A percentile compares a stretch with the other conserved stretches of the same genome.
phyloP scores from a whole-genome alignment of 306 rosid genomes.

The Prunus mira region DNA sequence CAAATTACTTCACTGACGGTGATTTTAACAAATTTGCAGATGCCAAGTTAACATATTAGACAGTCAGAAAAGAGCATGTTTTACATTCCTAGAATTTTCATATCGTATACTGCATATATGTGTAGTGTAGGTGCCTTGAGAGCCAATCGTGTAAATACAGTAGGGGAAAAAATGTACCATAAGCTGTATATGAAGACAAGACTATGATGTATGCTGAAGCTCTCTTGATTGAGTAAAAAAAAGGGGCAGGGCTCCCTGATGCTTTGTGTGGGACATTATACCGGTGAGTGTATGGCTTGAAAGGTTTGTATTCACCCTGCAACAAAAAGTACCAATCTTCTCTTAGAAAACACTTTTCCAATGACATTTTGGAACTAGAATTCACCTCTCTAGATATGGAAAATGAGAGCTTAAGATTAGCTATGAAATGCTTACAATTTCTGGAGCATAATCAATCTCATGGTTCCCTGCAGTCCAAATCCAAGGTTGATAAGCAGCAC shows the following conservation, averaged over 20 bases:
- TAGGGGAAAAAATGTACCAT: conserved; percentile 26
- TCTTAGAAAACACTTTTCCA: background rate
- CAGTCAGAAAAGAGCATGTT: no score
- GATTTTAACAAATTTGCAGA: no score
- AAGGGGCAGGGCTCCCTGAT: conserved; percentile 29
- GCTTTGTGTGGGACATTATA: conserved; percentile 36
- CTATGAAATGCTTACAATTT: conserved; percentile 48
- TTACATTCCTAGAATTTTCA: no score
- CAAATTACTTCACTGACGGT: no score
- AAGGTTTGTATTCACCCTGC: conserved; percentile 52
- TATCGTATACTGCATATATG: no score
- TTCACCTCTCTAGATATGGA: background rate
- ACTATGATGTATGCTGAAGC: conserved; percentile 62
- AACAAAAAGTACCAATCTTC: conserved; percentile 1
- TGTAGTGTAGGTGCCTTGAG: no score
- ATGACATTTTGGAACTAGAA: background rate
- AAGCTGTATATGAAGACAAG: conserved; percentile 54
- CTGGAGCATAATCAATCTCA: conserved; percentile 68
- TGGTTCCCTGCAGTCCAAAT: conserved; percentile 91
- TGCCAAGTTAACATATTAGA: no score
- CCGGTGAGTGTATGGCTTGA: conserved; percentile 47
- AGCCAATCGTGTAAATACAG: background rate
- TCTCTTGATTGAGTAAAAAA: conserved; percentile 52
- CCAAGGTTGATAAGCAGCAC: conserved; percentile 93
- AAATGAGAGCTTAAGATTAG: background rate